phyloP scores from a whole-genome alignment of 2,329 filamentous ascomycete species.

The Aspergillus latus region DNA sequence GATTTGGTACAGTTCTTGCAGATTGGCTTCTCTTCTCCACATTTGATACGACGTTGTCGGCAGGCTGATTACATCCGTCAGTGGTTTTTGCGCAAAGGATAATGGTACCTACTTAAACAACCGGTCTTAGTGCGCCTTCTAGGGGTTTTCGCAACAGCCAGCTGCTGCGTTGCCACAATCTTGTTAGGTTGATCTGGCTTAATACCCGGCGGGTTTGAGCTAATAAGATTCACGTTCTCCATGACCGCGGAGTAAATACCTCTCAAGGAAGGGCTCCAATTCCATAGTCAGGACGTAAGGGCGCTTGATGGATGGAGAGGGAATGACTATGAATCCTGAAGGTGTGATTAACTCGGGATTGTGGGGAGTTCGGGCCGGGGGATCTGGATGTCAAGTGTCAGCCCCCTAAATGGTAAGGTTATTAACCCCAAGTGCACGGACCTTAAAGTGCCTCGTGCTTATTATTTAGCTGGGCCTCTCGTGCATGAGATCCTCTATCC shows the following conservation, averaged over 20 bases:
- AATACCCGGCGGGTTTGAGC: slow-evolving; percentile 1
- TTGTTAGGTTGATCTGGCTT: slow-evolving; percentile 12
- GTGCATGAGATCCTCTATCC: not conserved
- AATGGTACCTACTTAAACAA: slow-evolving; percentile 69
- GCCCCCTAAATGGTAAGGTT: not conserved
- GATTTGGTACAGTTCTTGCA: slow-evolving; percentile 50
- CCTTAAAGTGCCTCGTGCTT: not conserved
- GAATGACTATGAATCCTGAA: not conserved
- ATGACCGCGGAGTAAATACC: slow-evolving; percentile 9
- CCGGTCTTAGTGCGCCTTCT: slow-evolving; percentile 86
- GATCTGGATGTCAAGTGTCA: slow-evolving; percentile 1
- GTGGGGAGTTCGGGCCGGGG: slow-evolving; percentile 1
- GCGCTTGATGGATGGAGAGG: not conserved
- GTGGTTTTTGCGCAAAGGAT: slow-evolving; percentile 21
- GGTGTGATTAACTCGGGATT: not conserved
- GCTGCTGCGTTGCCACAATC: slow-evolving; percentile 19
- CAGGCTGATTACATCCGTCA: slow-evolving; percentile 62
- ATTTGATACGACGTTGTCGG: slow-evolving; percentile 93
- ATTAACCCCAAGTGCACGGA: not conserved
- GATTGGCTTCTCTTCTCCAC: slow-evolving; percentile 71
- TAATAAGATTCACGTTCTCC: slow-evolving; percentile 14
- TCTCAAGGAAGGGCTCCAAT: slow-evolving; percentile 16
- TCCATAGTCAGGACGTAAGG: slow-evolving; percentile 18
- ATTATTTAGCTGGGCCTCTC: not conserved
- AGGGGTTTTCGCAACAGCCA: slow-evolving; percentile 30